Base-by-base conservation (phyloP, 345 rosid species). In the Eucalyptus tenuipes region DNA sequence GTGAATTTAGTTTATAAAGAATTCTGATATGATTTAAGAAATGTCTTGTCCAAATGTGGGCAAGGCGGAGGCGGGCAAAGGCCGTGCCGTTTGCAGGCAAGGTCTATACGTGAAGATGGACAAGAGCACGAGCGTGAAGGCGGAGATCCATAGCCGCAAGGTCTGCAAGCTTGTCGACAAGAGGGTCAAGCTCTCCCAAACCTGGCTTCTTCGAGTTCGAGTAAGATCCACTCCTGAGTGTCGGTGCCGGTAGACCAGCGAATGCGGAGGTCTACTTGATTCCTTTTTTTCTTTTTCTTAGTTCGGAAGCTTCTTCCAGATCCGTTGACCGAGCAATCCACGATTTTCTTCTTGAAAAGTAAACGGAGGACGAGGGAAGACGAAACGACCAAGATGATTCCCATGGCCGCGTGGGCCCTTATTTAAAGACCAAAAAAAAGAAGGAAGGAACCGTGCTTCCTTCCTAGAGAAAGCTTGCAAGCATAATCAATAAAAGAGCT, bases 211-310 rank as follows among this genome's bases (percentile, higher is more conserved):
- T 94, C 96, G 90, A 94, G 97, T 88, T 96, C 98, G 15, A 95
- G 95, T 88, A 96, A 90, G 91, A 96, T 95, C 98, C 98, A 96
- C 89, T 95, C 98, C 89, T 96, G 93, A 88, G 95, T 94, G 93
- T 95, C 95, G 89, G 98, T 95, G 45, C 92, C 96, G 57, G 98
- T 91, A 89, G 97, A 96, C 98, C 98, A 95, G 93, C 95, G 97
- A 27, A 94, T 88, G 86, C 98, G 97, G 75, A 95, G 98, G 94
- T 96, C 24, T 3, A 52, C 4, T 52, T 18, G 57, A 52, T 1
- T 52, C 52, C 17, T 17, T 52, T 48, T 17, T 52, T 7, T 1
- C 4, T 7, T 53, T 53, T 53, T 53, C 5, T 7, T 15, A 8
- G 10, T 20, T 53, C 10, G 24, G 25, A 53, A 20, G 68, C 68